Evolutionary conservation across 148 eudicot genomes (phyloP), one percentile per base, ranked within the genome.

Genomic region (Chenopodium formosanum): DNA sequence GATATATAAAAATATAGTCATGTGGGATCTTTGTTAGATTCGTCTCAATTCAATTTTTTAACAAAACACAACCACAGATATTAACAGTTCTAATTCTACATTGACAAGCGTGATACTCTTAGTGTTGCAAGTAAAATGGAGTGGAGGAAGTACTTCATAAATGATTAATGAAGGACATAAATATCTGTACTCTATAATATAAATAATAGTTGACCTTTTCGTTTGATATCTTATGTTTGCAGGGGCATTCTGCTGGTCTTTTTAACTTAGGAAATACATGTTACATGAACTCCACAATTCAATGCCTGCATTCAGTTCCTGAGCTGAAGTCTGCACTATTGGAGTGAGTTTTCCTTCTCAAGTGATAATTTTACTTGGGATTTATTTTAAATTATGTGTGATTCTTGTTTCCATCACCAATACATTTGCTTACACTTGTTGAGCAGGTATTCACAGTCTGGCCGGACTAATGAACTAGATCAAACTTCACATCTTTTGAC

Each of bases 221-320:
- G 3, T 48, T 37, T 78, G 12, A 16, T 63, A 9, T 48, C 20
- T 65, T 34, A 71, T 71, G 64, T 48, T 70, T 84, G 53, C 88
- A 96, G 99, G 99, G 98, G 27, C 97, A 96, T 87, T 92, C 98
- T 34, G 94, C 98, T 81, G 99, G 99, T 25, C 89, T 96, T 79
- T 88, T 86, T 72, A 96, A 96, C 88, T 88, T 96, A 71, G 99
- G 99, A 40, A 94, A 96, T 84, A 96, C 99, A 74, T 96, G 99
- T 76, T 96, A 96, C 87, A 96, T 96, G 99, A 96, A 96, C 83
- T 96, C 99, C 32, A 96, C 99, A 0, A 72, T 96, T 47, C 99
- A 96, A 79, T 96, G 99, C 84, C 82, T 96, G 82, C 97, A 94
- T 89, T 92, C 97, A 27, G 99, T 96, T 85, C 98, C 99, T 78